Conservation (phyloP, 108 stramenopile genomes). For the Cafeteria roenbergensis region DNA sequence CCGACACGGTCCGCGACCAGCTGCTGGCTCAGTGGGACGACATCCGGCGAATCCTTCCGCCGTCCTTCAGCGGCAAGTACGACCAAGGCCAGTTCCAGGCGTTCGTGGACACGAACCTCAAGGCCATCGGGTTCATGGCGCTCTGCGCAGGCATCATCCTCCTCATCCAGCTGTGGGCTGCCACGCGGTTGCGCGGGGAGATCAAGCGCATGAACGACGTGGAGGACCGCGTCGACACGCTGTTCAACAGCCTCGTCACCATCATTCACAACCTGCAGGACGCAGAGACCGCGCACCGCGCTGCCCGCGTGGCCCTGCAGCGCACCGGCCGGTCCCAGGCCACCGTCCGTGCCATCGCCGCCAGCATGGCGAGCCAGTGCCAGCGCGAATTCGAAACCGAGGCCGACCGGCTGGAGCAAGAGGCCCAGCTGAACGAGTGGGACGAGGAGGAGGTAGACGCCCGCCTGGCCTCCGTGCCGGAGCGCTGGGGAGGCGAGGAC, state of each 20-base stretch:
- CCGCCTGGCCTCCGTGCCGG: no score
- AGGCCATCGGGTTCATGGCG: neutral
- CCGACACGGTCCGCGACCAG: neutral
- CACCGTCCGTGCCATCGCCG: neutral
- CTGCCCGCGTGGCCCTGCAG: neutral
- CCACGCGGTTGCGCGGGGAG: neutral
- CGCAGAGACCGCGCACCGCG: no score
- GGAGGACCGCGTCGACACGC: neutral
- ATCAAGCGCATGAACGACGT: neutral
- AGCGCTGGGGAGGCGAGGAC: neutral
- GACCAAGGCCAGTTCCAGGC: constrained; percentile 5
- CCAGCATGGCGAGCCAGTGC: neutral
- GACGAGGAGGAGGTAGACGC: neutral
- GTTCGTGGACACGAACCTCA: constrained; percentile 1
- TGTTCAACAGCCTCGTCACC: neutral
- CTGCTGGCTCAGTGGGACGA: neutral
- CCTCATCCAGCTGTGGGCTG: neutral
- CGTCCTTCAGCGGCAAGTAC: constrained; percentile 4
- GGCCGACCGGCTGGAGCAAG: neutral
- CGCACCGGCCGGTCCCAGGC: neutral
- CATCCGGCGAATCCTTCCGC: neutral
- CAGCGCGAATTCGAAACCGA: neutral
- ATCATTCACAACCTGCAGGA: neutral
- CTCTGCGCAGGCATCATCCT: neutral
- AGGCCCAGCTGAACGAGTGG: neutral